phyloP scores from a whole-genome alignment of 176 grass and related monocot species.

The Raddia guianensis region DNA sequence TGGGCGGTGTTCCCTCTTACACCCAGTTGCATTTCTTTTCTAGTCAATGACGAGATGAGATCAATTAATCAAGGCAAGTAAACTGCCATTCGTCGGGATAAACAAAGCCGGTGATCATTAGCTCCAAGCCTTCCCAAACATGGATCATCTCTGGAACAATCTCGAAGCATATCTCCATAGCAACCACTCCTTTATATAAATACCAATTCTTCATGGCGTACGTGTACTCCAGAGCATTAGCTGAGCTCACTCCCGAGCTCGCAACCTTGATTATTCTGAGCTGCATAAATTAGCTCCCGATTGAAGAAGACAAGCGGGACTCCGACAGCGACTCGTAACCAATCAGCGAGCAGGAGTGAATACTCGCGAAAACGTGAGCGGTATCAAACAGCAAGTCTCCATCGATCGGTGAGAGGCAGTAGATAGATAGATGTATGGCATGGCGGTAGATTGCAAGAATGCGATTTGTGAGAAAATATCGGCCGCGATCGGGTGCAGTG shows the following conservation, averaged over 20 bases:
- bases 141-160: constrained; percentile 46
- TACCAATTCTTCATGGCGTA: constrained; percentile 9
- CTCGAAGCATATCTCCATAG: constrained; percentile 19
- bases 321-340: constrained; percentile 35
- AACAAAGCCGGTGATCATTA: constrained; percentile 21
- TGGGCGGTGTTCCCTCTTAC: constrained; percentile 37
- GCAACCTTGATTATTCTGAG: constrained; percentile 28
- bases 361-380: not conserved
- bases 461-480: constrained; percentile 20
- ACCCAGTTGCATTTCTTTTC: constrained; percentile 45
- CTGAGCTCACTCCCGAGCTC: not conserved
- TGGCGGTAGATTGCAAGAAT: not conserved
- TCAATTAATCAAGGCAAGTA: constrained; percentile 28
- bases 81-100: not conserved
- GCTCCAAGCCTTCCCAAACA: constrained; percentile 38
- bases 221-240: not conserved
- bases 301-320: not conserved
- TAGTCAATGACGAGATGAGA: constrained; percentile 35
- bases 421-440: not conserved
- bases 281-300: not conserved
- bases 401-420: not conserved
- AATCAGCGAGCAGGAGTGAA: not conserved
- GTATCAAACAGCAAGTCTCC: not conserved
- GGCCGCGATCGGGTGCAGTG: not conserved
- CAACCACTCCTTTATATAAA: constrained; percentile 28